Conservation (phyloP, 768 basidiomycete genomes). For the Tylopilus rubrobrunneus region DNA sequence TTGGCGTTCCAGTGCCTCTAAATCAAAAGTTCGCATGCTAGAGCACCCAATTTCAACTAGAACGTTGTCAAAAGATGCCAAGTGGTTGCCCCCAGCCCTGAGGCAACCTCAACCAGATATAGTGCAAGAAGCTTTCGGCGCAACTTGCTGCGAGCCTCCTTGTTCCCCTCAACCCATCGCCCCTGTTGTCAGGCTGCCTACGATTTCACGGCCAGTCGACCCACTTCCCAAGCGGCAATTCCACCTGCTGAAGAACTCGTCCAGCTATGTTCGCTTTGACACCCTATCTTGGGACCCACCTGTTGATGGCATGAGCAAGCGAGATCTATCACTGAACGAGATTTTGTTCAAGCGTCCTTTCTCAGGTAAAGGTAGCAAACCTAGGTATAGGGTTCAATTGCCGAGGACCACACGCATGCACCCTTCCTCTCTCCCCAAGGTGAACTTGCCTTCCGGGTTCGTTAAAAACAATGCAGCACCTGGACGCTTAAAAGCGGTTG, state of each 20-base stretch:
- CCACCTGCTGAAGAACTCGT: slow-evolving; percentile 37
- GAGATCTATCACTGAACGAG: slow-evolving; percentile 63
- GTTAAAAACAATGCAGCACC: slow-evolving; percentile 12
- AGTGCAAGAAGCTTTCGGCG: slow-evolving; percentile 41
- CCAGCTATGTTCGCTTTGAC: slow-evolving; percentile 50
- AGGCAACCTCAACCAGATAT: slow-evolving; percentile 36
- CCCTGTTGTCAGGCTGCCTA: slow-evolving; percentile 48
- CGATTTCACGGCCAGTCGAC: slow-evolving; percentile 38
- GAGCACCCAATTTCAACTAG: slow-evolving; percentile 13
- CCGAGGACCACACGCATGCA: slow-evolving; percentile 22
- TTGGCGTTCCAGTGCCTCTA: slow-evolving; percentile 21
- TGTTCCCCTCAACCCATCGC: slow-evolving; percentile 40
- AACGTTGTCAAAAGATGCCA: slow-evolving; percentile 34
- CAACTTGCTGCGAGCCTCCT: slow-evolving; percentile 48
- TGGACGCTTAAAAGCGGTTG: slow-evolving; percentile 32
- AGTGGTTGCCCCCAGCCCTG: slow-evolving; percentile 58
- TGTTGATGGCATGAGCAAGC: slow-evolving; percentile 56
- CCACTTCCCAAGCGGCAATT: slow-evolving; percentile 48
- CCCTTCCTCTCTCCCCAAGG: slow-evolving; percentile 29
- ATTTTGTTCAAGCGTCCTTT: slow-evolving; percentile 52
- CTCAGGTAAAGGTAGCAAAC: slow-evolving; percentile 29
- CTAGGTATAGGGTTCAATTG: slow-evolving; percentile 34
- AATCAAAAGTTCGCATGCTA: slow-evolving; percentile 17
- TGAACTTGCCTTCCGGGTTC: slow-evolving; percentile 35
- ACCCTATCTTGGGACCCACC: slow-evolving; percentile 71